These are phyloP conservation scores for Fusarium vanettenii DNA, from an alignment of 2,329 filamentous ascomycete genomes.

Conservation along the genomic window DNA sequence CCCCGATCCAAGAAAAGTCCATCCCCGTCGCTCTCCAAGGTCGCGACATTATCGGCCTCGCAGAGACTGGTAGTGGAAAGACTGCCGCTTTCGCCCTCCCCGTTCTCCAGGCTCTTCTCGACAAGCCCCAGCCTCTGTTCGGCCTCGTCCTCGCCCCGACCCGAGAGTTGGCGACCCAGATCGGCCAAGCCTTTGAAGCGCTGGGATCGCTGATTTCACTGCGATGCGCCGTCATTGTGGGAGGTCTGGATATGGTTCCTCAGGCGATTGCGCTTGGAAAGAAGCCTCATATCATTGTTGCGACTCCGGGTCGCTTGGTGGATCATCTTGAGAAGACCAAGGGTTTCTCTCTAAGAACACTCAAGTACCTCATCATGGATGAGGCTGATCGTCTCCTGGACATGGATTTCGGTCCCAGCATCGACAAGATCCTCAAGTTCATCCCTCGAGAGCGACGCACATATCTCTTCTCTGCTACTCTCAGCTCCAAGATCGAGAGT, in stretches of 20 bases:
- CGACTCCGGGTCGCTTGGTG: constrained; percentile 87
- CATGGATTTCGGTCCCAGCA: constrained; percentile 90
- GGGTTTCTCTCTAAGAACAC: constrained; percentile 83
- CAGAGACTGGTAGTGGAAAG: constrained; percentile 96
- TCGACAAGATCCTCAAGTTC: constrained; percentile 94
- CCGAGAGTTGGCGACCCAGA: constrained; percentile 92
- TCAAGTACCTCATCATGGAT: constrained; percentile 95
- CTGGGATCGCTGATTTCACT: constrained; percentile 90
- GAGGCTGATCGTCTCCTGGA: constrained; percentile 93
- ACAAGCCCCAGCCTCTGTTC: constrained; percentile 86
- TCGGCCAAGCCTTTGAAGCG: constrained; percentile 87
- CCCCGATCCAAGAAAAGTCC: constrained; percentile 86
- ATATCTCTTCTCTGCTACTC: constrained; percentile 93
- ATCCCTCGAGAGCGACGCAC: constrained; percentile 82
- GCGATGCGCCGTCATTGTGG: constrained; percentile 86
- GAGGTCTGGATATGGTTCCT: constrained; percentile 94
- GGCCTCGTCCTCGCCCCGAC: constrained; percentile 93
- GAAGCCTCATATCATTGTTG: constrained; percentile 93
- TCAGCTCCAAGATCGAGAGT: constrained; percentile 92
- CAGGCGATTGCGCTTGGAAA: constrained; percentile 94
- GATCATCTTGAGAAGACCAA: constrained; percentile 98
- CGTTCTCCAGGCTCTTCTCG: constrained; percentile 89
- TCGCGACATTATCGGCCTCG: constrained; percentile 90
- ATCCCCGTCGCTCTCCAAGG: constrained; percentile 84
- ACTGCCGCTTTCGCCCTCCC: constrained; percentile 95